phyloP scores from a whole-genome alignment of 257 asterid genomes.

The Solanum habrochaites region DNA sequence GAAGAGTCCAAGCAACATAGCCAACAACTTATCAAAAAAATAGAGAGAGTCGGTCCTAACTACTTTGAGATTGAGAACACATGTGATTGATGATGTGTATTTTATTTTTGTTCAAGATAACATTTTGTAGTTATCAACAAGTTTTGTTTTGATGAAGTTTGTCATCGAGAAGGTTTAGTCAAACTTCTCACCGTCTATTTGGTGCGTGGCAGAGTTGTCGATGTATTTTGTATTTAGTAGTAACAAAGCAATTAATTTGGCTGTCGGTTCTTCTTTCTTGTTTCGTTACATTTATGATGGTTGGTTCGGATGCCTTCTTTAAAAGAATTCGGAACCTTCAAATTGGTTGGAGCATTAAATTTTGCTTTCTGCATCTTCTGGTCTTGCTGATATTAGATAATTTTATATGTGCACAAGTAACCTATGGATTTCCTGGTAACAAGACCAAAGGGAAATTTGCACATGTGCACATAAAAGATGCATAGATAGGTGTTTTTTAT shows the following conservation, averaged over 20 bases:
- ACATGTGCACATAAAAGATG: not conserved
- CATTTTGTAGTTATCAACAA: not conserved
- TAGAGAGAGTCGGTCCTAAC: not conserved
- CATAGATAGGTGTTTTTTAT: not conserved
- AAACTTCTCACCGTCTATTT: not conserved
- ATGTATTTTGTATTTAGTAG: not conserved
- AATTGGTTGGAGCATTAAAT: not conserved
- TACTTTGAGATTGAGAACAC: not conserved
- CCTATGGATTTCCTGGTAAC: not conserved
- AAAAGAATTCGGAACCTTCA: not conserved
- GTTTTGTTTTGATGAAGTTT: not conserved
- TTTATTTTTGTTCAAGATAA: not conserved
- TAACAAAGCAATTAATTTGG: not conserved
- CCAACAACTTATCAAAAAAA: not conserved
- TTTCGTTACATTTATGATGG: not conserved
- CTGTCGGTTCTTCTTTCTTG: not conserved
- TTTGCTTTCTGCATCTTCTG: not conserved
- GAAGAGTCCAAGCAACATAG: not conserved
- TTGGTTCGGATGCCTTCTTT: not conserved
- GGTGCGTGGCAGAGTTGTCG: not conserved
- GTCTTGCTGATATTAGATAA: not conserved
- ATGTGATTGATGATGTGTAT: not conserved
- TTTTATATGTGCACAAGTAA: not conserved
- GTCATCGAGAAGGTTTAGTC: not conserved
- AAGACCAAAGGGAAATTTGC: not conserved